Conservation (phyloP, 2,329 filamentous ascomycete species). For the Plectosphaerella plurivora region DNA sequence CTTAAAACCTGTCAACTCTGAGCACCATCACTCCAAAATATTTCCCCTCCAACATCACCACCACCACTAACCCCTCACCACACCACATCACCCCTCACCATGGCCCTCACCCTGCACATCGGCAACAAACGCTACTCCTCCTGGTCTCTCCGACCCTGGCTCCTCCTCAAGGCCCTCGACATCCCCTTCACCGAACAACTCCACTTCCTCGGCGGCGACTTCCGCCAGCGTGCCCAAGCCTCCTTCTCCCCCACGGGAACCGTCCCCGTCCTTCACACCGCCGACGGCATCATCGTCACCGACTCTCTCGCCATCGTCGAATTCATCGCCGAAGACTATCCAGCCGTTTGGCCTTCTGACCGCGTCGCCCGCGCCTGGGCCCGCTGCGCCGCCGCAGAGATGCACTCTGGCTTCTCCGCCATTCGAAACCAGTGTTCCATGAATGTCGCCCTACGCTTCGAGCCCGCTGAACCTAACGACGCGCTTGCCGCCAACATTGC, state of each 20-base stretch:
- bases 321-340: slow-evolving; percentile 37
- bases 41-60: neutral
- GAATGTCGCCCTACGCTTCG: slow-evolving; percentile 34
- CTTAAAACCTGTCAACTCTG: neutral
- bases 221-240: slow-evolving; percentile 9
- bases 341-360: slow-evolving; percentile 36
- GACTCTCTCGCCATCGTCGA: slow-evolving; percentile 46
- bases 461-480: slow-evolving; percentile 20
- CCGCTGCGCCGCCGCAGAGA: slow-evolving; percentile 37
- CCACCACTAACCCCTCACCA: neutral
- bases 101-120: slow-evolving; percentile 35
- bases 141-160: slow-evolving; percentile 42
- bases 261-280: slow-evolving; percentile 34
- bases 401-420: slow-evolving; percentile 38
- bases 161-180: slow-evolving; percentile 35
- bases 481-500: slow-evolving; percentile 27
- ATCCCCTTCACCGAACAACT: slow-evolving; percentile 38
- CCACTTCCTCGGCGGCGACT: slow-evolving; percentile 26
- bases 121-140: slow-evolving; percentile 41
- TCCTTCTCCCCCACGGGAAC: slow-evolving; percentile 35
- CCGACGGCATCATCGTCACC: slow-evolving; percentile 23
- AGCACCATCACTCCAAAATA: neutral
- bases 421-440: slow-evolving; percentile 36
- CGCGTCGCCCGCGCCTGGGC: slow-evolving; percentile 35
- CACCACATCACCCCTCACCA: slow-evolving; percentile 8